A percentile compares a stretch with the other conserved stretches of the same genome.
phyloP scores from a whole-genome alignment of 2,329 filamentous ascomycete genomes.

The Aspergillus vadensis region DNA sequence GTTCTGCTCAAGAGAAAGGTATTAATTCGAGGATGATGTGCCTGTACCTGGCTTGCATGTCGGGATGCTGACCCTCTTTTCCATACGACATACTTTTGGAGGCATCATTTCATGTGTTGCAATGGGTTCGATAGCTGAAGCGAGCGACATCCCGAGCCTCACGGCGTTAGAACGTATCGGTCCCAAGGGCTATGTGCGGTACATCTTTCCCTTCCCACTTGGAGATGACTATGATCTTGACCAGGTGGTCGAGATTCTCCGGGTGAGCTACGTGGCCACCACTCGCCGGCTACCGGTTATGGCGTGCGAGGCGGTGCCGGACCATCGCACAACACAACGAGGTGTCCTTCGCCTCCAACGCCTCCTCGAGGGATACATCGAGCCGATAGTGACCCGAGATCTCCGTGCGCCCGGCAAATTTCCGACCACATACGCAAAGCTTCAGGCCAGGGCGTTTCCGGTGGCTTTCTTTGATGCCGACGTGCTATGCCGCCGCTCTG shows the following conservation, averaged over 20 bases:
- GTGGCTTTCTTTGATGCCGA: constrained; percentile 52
- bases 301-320: constrained; percentile 36
- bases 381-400: neutral
- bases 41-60: no score
- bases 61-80: no score
- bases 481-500: constrained; percentile 33
- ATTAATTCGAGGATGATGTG: no score
- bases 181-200: constrained; percentile 39
- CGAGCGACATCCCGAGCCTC: constrained; percentile 21
- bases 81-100: no score
- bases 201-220: constrained; percentile 40
- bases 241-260: constrained; percentile 28
- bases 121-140: constrained; percentile 11
- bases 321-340: constrained; percentile 32
- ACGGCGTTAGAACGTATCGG: constrained; percentile 39
- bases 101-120: no score
- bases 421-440: constrained; percentile 39
- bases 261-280: constrained; percentile 33
- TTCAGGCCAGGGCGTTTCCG: constrained; percentile 47
- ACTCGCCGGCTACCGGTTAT: constrained; percentile 33
- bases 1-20: no score
- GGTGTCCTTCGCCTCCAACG: constrained; percentile 35
- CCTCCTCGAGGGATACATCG: neutral
- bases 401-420: constrained; percentile 6
- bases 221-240: constrained; percentile 33